Evolutionary conservation across 352 stramenopile species (phyloP).

Genomic region (Phytophthora podocarpi): DNA sequence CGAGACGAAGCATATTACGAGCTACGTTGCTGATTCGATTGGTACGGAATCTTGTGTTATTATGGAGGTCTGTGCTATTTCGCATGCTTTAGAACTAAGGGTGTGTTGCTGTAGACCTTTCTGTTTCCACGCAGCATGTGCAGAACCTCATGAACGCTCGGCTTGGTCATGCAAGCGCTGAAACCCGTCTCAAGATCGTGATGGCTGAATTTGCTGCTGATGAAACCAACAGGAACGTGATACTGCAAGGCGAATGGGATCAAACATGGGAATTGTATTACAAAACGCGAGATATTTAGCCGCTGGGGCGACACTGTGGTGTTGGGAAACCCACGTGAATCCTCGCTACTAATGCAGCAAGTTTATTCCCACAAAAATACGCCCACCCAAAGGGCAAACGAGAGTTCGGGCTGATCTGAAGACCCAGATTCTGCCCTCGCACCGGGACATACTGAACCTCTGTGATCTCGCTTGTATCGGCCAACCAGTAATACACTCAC

Average conservation of each 20-base stretch:
- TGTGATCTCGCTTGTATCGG: too few species aligned
- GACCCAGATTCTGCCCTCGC: too few species aligned
- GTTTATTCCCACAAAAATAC: too few species aligned
- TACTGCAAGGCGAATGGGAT: neutral
- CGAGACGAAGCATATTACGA: slow-evolving; percentile 6
- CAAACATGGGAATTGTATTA: neutral
- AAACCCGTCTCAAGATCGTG: neutral
- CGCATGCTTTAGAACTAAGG: neutral
- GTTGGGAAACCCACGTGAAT: too few species aligned
- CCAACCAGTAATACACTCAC: too few species aligned
- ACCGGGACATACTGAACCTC: too few species aligned
- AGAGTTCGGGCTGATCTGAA: too few species aligned
- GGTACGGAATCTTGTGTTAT: neutral
- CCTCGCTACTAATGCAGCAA: too few species aligned
- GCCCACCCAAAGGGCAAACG: too few species aligned
- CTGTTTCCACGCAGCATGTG: neutral
- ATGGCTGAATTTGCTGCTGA: neutral
- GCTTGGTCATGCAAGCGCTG: too few species aligned
- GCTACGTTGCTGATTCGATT: too few species aligned
- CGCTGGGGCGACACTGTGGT: neutral
- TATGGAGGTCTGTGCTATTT: too few species aligned
- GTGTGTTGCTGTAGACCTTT: neutral
- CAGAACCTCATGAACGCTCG: neutral
- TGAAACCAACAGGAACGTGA: neutral
- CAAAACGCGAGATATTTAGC: neutral